Evolutionary conservation across 106 monocot species (phyloP).

Genomic region (Narthecium ossifragum): DNA sequence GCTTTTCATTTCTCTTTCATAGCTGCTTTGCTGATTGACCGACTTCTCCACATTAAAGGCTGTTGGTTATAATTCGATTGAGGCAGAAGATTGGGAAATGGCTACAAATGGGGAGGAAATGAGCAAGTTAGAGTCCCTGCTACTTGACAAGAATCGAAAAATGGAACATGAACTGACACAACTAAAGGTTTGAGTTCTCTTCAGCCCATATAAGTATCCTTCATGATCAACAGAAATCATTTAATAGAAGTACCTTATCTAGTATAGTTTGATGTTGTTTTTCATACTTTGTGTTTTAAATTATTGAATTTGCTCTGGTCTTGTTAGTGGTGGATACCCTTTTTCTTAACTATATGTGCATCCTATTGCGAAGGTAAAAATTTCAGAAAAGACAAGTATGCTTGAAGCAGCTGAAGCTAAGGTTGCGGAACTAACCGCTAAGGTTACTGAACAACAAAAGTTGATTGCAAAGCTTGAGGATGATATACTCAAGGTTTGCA

Average conservation of each 20-base stretch:
- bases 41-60: conserved; percentile 43
- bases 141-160: conserved; percentile 97
- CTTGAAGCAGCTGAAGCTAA: conserved; percentile 69
- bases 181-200: conserved; percentile 62
- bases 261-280: too few species aligned
- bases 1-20: background rate
- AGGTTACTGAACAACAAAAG: conserved; percentile 88
- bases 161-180: conserved; percentile 99
- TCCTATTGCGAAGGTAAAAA: conserved; percentile 66
- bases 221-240: background rate
- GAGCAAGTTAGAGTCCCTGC: conserved; percentile 94
- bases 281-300: background rate
- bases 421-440: conserved; percentile 55
- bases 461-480: conserved; percentile 94
- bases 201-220: background rate
- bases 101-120: conserved; percentile 92
- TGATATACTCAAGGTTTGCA: conserved; percentile 96
- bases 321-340: too few species aligned
- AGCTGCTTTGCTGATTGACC: background rate
- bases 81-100: conserved; percentile 99
- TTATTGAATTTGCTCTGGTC: too few species aligned
- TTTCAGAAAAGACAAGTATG: conserved; percentile 62
- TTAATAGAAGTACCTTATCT: too few species aligned
- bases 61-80: conserved; percentile 98
- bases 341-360: conserved; percentile 2